Percentiles rank a stretch among this genome's conserved stretches.
These are phyloP conservation scores for Candida ortonii DNA, from an alignment of 805 yeast species.

Conservation along the genomic window DNA sequence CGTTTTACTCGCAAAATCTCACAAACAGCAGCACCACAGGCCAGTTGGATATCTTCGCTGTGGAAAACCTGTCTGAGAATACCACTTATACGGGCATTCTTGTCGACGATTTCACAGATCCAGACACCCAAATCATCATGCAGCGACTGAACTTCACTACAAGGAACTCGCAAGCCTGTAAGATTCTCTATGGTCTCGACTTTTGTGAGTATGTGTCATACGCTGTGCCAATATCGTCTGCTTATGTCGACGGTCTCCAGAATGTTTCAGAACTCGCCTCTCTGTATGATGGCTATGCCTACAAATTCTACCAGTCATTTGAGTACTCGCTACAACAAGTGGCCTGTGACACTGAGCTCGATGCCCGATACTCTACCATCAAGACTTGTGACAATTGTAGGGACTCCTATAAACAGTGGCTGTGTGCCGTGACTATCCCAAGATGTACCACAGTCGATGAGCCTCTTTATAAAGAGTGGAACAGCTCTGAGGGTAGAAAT, in stretches of 20 bases:
- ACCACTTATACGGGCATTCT: conserved; percentile 65
- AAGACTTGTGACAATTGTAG: conserved; percentile 72
- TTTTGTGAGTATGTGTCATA: conserved; percentile 85
- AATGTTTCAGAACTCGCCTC: conserved; percentile 36
- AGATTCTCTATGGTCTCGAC: conserved; percentile 66
- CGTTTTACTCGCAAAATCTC: conserved; percentile 41
- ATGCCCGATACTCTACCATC: conserved; percentile 70
- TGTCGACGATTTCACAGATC: conserved; percentile 42
- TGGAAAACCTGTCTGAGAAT: conserved; percentile 57
- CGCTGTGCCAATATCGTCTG: conserved; percentile 62
- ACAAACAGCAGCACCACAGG: conserved; percentile 12
- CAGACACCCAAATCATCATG: conserved; percentile 64
- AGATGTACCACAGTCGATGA: conserved; percentile 62
- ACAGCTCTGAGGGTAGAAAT: conserved; percentile 55
- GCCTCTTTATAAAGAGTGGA: conserved; percentile 45
- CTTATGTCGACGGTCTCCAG: conserved; percentile 26
- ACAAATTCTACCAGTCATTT: conserved; percentile 57
- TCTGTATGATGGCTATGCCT: conserved; percentile 65
- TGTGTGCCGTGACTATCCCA: conserved; percentile 86
- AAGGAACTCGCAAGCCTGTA: conserved; percentile 55
- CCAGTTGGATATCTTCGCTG: conserved; percentile 48
- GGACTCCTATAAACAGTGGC: conserved; percentile 74
- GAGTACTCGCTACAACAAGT: conserved; percentile 71
- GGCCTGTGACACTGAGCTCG: conserved; percentile 68
- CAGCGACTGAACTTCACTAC: conserved; percentile 56